Evolutionary conservation across 805 yeast species (phyloP).

Genomic region (Pachysolen tannophilus): DNA sequence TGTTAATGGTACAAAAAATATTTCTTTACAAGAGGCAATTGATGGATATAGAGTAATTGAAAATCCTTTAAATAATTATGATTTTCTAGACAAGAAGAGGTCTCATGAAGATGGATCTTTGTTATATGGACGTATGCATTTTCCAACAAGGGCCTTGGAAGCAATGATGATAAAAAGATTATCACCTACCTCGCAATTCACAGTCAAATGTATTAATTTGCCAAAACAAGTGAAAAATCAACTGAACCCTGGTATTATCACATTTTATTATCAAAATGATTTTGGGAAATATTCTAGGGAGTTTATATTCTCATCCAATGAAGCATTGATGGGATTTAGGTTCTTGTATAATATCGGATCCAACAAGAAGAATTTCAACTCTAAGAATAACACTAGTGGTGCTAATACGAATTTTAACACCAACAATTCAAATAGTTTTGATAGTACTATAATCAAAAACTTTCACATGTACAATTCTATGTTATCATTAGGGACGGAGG

Average conservation of each 20-base stretch:
- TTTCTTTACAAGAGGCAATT: constrained; percentile 59
- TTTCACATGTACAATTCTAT: constrained; percentile 37
- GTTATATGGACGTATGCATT: constrained; percentile 78
- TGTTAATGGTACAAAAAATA: constrained; percentile 40
- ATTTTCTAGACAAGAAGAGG: not conserved
- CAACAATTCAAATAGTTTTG: constrained; percentile 4
- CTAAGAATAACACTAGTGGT: no score
- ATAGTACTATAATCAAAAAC: constrained; percentile 6
- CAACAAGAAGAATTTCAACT: constrained; percentile 1
- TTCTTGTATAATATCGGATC: constrained; percentile 59
- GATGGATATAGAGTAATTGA: constrained; percentile 59
- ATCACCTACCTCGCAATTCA: constrained; percentile 50
- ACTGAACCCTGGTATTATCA: constrained; percentile 37
- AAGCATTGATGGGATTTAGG: constrained; percentile 74
- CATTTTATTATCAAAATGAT: constrained; percentile 65
- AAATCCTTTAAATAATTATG: constrained; percentile 22
- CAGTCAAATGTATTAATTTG: constrained; percentile 69
- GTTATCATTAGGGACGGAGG: constrained; percentile 71
- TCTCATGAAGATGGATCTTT: constrained; percentile 29
- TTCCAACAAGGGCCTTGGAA: constrained; percentile 81
- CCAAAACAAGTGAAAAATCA: constrained; percentile 21
- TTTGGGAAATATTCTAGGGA: constrained; percentile 60
- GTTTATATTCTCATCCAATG: constrained; percentile 74
- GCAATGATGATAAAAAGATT: constrained; percentile 74
- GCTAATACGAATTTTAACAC: no score